Evolutionary conservation across 2,329 filamentous ascomycete genomes (phyloP).

Genomic region (Rhexocercosporidium sp.): DNA sequence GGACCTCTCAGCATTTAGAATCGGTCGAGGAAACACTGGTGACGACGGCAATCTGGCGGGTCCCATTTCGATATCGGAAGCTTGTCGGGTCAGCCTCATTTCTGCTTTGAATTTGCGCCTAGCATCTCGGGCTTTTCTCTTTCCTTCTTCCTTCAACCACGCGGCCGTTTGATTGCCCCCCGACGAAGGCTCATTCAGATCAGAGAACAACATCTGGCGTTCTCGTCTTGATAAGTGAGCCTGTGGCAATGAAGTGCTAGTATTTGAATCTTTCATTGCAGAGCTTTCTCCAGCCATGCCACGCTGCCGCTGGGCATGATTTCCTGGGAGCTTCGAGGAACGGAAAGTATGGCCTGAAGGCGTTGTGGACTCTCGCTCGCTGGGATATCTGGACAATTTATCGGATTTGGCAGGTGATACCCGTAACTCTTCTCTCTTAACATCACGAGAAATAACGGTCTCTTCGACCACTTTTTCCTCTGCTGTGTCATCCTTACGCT

Average conservation of each 20-base stretch:
- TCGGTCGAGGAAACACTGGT: neutral
- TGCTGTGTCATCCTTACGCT: neutral
- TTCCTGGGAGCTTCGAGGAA: neutral
- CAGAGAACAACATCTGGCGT: neutral
- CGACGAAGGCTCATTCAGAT: neutral
- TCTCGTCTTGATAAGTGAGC: neutral
- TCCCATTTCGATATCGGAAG: neutral
- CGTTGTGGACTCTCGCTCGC: neutral
- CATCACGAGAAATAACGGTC: neutral
- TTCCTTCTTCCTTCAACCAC: neutral
- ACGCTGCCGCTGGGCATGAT: neutral
- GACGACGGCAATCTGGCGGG: neutral
- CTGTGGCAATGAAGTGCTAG: neutral
- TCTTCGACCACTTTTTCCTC: neutral
- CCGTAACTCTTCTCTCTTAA: neutral
- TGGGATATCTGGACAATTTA: no score
- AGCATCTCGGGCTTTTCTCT: neutral
- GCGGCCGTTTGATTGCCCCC: neutral
- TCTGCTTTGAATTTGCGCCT: conserved; percentile 7
- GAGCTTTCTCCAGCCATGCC: neutral
- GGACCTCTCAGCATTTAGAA: neutral
- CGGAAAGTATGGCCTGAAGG: no score
- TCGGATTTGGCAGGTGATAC: neutral
- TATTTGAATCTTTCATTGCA: neutral
- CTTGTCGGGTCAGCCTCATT: neutral